These are phyloP conservation scores for Scutellaria baicalensis DNA, from an alignment of 257 asterid species.

Conservation along the genomic window DNA sequence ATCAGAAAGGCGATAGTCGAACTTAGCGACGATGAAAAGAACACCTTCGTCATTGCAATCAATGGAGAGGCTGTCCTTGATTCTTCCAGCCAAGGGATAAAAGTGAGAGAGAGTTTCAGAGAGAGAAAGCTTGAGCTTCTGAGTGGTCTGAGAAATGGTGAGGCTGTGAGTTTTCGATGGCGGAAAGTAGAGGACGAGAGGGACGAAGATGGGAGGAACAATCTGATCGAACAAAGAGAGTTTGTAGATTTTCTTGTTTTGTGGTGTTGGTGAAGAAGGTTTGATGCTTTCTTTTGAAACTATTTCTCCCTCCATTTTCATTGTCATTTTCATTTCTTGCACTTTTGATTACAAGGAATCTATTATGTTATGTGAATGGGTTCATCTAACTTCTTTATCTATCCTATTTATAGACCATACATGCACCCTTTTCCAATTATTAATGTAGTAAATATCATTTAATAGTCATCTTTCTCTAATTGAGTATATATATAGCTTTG, in stretches of 20 bases:
- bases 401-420: neutral
- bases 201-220: constrained; percentile 34
- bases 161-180: neutral
- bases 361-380: neutral
- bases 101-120: constrained; percentile 26
- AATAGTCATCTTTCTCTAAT: too few species aligned
- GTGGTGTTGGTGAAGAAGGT: constrained; percentile 43
- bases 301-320: constrained; percentile 31
- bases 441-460: too few species aligned
- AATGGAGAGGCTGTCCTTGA: constrained; percentile 27
- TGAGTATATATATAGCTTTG: too few species aligned
- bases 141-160: constrained; percentile 5
- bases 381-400: too few species aligned
- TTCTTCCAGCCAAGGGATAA: constrained; percentile 42
- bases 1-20: constrained; percentile 7
- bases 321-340: too few species aligned
- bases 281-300: constrained; percentile 36
- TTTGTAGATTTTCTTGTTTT: constrained; percentile 19
- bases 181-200: constrained; percentile 32
- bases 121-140: constrained; percentile 29
- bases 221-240: constrained; percentile 44
- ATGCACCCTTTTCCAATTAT: too few species aligned
- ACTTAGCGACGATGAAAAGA: constrained; percentile 19
- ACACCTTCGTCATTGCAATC: constrained; percentile 39
- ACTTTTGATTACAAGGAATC: too few species aligned